Conservation (phyloP, 441 rosid species). For the Lepidium campestre region DNA sequence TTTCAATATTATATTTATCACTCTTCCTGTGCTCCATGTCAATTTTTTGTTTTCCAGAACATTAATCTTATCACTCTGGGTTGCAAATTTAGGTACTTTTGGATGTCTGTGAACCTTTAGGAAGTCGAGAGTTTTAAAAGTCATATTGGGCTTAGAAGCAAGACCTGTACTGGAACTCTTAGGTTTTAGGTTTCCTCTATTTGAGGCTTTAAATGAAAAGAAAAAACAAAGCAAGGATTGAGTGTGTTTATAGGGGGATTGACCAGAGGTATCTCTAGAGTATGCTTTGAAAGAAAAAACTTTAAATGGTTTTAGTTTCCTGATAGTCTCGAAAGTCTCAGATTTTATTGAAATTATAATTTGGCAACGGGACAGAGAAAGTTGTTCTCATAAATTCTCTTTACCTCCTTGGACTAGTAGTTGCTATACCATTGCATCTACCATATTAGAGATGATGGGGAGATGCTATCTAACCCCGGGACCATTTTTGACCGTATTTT, state of each 20-base stretch:
- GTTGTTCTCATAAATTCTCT: slow-evolving; percentile 9
- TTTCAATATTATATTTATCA: neutral
- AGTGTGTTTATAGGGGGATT: neutral
- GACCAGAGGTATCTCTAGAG: neutral
- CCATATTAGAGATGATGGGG: slow-evolving; percentile 23
- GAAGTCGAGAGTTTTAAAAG: neutral
- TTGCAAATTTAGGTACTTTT: neutral
- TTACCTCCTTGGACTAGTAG: slow-evolving; percentile 10
- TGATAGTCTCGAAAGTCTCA: neutral
- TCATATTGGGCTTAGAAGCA: slow-evolving; percentile 5
- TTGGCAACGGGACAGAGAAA: slow-evolving; percentile 6
- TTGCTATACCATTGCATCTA: slow-evolving; percentile 14
- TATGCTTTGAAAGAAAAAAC: neutral
- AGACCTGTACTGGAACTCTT: neutral
- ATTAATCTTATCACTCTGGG: neutral
- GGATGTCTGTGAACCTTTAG: neutral
- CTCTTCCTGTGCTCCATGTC: slow-evolving; percentile 13
- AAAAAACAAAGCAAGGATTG: neutral
- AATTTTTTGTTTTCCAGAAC: neutral
- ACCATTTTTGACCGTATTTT: slow-evolving; percentile 28
- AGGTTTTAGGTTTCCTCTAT: slow-evolving; percentile 1
- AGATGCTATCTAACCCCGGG: slow-evolving; percentile 21
- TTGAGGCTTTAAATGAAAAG: neutral
- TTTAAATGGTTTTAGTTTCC: neutral
- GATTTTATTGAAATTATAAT: neutral